Conservation (phyloP, 352 stramenopile genomes). For the Hyaloperonospora brassicae region DNA sequence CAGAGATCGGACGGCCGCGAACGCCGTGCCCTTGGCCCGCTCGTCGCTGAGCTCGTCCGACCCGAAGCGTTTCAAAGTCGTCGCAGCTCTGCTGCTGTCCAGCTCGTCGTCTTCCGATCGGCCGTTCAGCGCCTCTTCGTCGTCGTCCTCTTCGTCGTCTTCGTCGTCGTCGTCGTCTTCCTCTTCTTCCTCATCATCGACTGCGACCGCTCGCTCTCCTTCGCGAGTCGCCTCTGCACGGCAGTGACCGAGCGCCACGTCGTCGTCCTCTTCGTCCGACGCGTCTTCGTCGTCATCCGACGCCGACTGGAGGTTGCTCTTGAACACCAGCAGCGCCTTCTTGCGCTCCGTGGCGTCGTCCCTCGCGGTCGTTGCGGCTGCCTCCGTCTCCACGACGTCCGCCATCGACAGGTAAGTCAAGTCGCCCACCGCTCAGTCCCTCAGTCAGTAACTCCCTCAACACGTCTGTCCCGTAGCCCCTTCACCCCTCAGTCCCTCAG, state of each 20-base stretch:
- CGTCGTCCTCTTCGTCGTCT: no score
- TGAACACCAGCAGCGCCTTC: conserved; percentile 75
- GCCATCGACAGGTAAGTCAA: not conserved
- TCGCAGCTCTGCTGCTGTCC: conserved; percentile 47
- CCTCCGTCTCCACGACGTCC: conserved; percentile 34
- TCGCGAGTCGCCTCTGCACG: no score
- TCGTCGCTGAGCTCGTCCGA: conserved; percentile 40
- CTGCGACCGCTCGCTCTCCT: no score
- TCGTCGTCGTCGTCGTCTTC: conserved; percentile 18
- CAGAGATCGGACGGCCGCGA: not conserved
- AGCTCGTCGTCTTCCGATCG: conserved; percentile 62
- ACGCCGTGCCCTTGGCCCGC: conserved; percentile 1
- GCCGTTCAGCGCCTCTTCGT: conserved; percentile 58
- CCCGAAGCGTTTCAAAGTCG: conserved; percentile 29
- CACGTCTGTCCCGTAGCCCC: no score
- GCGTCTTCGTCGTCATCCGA: conserved; percentile 57
- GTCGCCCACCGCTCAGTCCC: no score
- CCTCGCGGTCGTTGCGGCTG: conserved; percentile 26
- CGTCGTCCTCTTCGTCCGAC: conserved; percentile 50
- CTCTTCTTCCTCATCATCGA: no score
- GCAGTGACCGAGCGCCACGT: not conserved
- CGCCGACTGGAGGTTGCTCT: conserved; percentile 54
- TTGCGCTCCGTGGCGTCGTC: conserved; percentile 47
- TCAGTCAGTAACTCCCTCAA: no score
- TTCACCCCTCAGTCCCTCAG: no score